Conservation (phyloP, 441 rosid species). For the Erysimum pusillum region DNA sequence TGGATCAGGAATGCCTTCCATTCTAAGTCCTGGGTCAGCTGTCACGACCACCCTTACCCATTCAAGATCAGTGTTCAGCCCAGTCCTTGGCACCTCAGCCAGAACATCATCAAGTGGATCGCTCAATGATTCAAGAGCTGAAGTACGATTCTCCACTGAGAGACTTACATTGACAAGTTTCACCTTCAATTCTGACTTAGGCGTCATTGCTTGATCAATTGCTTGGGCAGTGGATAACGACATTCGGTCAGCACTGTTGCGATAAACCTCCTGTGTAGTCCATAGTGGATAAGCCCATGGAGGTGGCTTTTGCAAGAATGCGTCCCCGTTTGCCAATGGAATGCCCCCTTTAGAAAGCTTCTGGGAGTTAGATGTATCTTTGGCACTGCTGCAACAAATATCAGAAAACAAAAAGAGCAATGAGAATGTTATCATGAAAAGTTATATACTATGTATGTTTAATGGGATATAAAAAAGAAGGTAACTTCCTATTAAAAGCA, state of each 20-base stretch:
- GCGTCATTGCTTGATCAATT: constrained; percentile 98
- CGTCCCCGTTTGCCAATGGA: constrained; percentile 98
- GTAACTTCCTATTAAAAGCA: constrained; percentile 9
- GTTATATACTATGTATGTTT: constrained; percentile 5
- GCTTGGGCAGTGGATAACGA: constrained; percentile 95
- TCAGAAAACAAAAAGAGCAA: constrained; percentile 33
- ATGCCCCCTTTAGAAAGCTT: constrained; percentile 97
- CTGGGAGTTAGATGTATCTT: constrained; percentile 77
- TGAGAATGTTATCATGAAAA: constrained; percentile 31
- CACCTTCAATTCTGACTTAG: constrained; percentile 72
- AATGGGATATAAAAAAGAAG: constrained; percentile 14
- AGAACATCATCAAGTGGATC: constrained; percentile 47
- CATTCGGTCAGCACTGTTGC: constrained; percentile 98
- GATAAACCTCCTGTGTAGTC: constrained; percentile 95
- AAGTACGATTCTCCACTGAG: constrained; percentile 62
- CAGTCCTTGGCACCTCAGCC: constrained; percentile 42
- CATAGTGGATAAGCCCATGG: constrained; percentile 99
- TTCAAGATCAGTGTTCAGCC: constrained; percentile 66
- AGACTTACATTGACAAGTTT: constrained; percentile 79
- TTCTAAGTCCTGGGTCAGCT: constrained; percentile 78
- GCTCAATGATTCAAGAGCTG: constrained; percentile 38
- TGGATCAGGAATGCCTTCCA: constrained; percentile 81
- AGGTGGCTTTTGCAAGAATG: constrained; percentile 94
- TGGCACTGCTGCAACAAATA: constrained; percentile 63
- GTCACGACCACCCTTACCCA: constrained; percentile 94